phyloP scores from a whole-genome alignment of 805 yeast species.

The Suhomyces sp. region DNA sequence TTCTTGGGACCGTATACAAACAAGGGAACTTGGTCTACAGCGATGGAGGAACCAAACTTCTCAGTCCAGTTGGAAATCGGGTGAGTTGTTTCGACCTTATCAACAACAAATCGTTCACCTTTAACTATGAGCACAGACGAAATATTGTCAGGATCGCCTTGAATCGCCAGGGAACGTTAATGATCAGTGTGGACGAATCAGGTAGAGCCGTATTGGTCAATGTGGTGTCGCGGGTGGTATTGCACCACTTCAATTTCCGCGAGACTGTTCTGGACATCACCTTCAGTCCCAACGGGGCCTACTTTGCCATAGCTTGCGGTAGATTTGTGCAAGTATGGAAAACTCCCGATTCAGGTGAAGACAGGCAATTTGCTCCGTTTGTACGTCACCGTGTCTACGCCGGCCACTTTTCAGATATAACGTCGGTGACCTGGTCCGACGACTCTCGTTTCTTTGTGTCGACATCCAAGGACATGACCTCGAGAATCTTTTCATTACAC shows the following conservation, averaged over 20 bases:
- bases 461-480: slow-evolving; percentile 85
- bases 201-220: slow-evolving; percentile 93
- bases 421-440: slow-evolving; percentile 79
- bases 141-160: slow-evolving; percentile 76
- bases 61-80: slow-evolving; percentile 94
- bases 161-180: slow-evolving; percentile 74
- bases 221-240: slow-evolving; percentile 73
- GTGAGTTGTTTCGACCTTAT: slow-evolving; percentile 84
- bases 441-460: slow-evolving; percentile 88
- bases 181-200: slow-evolving; percentile 82
- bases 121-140: slow-evolving; percentile 88
- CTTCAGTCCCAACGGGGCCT: slow-evolving; percentile 85
- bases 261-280: slow-evolving; percentile 69
- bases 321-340: slow-evolving; percentile 90
- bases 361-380: slow-evolving; percentile 94
- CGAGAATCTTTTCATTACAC: slow-evolving; percentile 75
- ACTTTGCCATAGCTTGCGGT: slow-evolving; percentile 82
- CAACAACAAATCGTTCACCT: slow-evolving; percentile 82
- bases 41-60: slow-evolving; percentile 75
- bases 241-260: slow-evolving; percentile 92
- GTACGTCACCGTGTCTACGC: slow-evolving; percentile 86
- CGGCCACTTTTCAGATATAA: slow-evolving; percentile 85
- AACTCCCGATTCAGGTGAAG: slow-evolving; percentile 77
- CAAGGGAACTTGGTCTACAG: slow-evolving; percentile 89
- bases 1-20: slow-evolving; percentile 90